Evolutionary conservation across 345 rosid species (phyloP), one percentile per base, ranked within the genome.

Genomic region (Dimocarpus longan): DNA sequence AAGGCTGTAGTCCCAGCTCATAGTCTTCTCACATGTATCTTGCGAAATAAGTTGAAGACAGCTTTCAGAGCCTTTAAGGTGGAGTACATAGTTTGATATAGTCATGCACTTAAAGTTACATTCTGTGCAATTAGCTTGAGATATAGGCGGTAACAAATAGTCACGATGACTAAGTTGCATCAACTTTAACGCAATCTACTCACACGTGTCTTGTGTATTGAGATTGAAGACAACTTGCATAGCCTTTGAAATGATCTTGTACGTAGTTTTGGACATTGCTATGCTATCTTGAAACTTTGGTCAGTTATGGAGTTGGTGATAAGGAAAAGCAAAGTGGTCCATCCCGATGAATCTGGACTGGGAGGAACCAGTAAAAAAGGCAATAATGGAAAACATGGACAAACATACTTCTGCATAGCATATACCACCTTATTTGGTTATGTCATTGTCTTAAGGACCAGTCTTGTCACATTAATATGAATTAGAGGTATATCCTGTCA

Each of bases 31-130:
- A 44, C 74, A 66, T 68, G 76, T 57, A 16, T 76, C 74, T 40
- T 72, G 79, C 64, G 70, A 65, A 56, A 66, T 66, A 76, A 66
- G 43, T 52, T 7, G 72, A 75, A 75, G 69, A 85, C 84, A 79
- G 85, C 81, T 85, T 78, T 87, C 79, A 75, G 43, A 81, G 64
- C 87, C 73, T 76, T 73, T 66, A 71, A 73, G 54, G 76, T 81
- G 43, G 66, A 65, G 18, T 74, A 71, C 42, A 39, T 54, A 28
- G 54, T 63, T 68, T 64, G 42, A 39, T 39, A 12, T 5, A 5
- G 12, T 52, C 16, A 75, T 66, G 43, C 40, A 19, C 63, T 66
- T 32, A 32, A 18, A 32, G 42, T 6, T 43, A 18, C 64, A 48
- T 39, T 46, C 22, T 39, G 6, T 66, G 22, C 43, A n/a, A 37